phyloP scores from a whole-genome alignment of 2,329 filamentous ascomycete genomes.

The Bisporella sp. region DNA sequence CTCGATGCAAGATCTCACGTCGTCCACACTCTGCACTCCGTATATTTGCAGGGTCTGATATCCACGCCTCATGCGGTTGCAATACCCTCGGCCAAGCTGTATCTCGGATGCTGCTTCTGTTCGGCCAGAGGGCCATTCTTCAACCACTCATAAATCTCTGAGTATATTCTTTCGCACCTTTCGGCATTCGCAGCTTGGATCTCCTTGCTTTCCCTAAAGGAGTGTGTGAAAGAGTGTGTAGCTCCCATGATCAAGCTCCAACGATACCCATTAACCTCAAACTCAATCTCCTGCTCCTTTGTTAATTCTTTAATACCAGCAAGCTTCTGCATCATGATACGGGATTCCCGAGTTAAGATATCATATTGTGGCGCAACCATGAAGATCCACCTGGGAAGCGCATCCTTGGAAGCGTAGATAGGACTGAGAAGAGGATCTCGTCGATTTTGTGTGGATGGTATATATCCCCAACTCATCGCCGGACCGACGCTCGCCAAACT shows the following conservation, averaged over 20 bases:
- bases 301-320: constrained; percentile 6
- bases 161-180: too few species aligned
- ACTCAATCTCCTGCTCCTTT: constrained; percentile 7
- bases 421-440: constrained; percentile 19
- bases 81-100: too few species aligned
- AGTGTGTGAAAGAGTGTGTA: constrained; percentile 4
- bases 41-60: too few species aligned
- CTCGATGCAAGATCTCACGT: too few species aligned
- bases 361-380: constrained; percentile 15
- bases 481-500: constrained; percentile 10
- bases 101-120: too few species aligned
- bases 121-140: too few species aligned
- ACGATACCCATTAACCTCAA: constrained; percentile 14
- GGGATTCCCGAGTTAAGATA: constrained; percentile 14
- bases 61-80: too few species aligned
- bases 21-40: too few species aligned
- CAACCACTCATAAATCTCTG: too few species aligned
- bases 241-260: constrained; percentile 12
- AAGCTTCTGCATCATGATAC: constrained; percentile 12
- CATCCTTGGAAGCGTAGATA: constrained; percentile 13
- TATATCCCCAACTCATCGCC: constrained; percentile 18
- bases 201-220: background rate
- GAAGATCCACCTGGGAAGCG: constrained; percentile 16
- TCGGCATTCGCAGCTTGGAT: background rate
- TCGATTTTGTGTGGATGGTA: constrained; percentile 16